Evolutionary conservation across 2,329 filamentous ascomycete genomes (phyloP).

Genomic region (Cercospora janseana): DNA sequence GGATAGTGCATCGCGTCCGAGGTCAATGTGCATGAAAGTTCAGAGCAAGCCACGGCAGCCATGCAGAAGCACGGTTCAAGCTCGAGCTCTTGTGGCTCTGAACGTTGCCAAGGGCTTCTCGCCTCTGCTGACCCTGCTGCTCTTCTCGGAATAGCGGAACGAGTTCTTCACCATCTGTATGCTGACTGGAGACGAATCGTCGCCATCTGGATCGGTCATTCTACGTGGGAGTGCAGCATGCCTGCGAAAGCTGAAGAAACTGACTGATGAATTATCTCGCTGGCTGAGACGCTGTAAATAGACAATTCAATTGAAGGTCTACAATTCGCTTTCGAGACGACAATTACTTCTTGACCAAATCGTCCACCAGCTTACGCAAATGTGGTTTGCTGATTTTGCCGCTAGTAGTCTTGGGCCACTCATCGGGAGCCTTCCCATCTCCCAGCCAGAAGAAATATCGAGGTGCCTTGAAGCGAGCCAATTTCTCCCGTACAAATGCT

Average conservation of each 20-base stretch:
- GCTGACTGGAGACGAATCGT: too few species aligned
- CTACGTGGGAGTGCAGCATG: too few species aligned
- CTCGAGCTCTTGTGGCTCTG: not conserved
- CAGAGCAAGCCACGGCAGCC: too few species aligned
- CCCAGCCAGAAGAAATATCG: constrained; percentile 31
- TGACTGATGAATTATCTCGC: too few species aligned
- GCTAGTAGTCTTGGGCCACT: constrained; percentile 32
- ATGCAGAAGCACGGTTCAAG: constrained; percentile 8
- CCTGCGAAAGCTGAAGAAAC: too few species aligned
- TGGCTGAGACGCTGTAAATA: too few species aligned
- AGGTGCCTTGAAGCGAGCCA: constrained; percentile 32
- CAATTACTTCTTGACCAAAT: constrained; percentile 14
- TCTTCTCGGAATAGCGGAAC: not conserved
- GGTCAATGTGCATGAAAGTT: constrained; percentile 14
- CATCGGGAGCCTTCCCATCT: constrained; percentile 25
- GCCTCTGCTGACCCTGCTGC: not conserved
- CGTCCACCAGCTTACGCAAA: constrained; percentile 27
- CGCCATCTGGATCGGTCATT: too few species aligned
- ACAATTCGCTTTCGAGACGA: not conserved
- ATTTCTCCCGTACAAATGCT: constrained; percentile 26
- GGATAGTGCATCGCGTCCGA: constrained; percentile 10
- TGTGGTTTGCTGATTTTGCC: constrained; percentile 33
- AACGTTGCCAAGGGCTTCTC: constrained; percentile 9
- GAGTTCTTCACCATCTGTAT: too few species aligned
- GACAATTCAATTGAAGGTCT: too few species aligned